These are phyloP conservation scores for Cystofilobasidium capitatum DNA, from an alignment of 768 basidiomycete species.

Conservation along the genomic window DNA sequence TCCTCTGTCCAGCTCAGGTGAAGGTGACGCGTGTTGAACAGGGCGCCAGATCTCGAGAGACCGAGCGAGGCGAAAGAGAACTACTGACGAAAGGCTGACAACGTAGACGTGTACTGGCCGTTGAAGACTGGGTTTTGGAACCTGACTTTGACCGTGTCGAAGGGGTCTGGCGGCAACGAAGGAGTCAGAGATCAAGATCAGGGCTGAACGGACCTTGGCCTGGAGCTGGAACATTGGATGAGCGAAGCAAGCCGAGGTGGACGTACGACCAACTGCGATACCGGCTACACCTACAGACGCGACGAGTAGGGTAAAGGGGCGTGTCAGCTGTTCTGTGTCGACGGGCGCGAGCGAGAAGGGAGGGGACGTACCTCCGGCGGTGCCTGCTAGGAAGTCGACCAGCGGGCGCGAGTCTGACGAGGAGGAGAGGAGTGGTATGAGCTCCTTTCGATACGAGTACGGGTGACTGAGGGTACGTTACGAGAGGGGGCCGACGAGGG, in stretches of 20 bases:
- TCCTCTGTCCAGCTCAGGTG: not conserved
- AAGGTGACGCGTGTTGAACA: not conserved
- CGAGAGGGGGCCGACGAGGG: not conserved
- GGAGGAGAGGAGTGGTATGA: not conserved
- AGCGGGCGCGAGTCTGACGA: constrained; percentile 42
- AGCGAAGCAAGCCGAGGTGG: not conserved
- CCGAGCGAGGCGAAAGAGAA: not conserved
- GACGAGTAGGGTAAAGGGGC: no score
- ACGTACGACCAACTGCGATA: constrained; percentile 47
- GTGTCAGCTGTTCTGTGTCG: not conserved
- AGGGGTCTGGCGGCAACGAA: constrained; percentile 50
- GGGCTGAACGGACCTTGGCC: not conserved
- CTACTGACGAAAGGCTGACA: constrained; percentile 35
- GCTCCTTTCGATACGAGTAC: no score
- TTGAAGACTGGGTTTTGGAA: constrained; percentile 38
- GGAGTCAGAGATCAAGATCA: not conserved
- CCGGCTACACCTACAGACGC: constrained; percentile 56
- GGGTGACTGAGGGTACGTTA: not conserved
- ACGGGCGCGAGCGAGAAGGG: no score
- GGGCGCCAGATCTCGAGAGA: no score
- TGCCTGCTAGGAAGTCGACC: constrained; percentile 71
- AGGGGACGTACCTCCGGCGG: constrained; percentile 52
- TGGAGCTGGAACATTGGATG: not conserved
- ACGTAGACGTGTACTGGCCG: constrained; percentile 35
- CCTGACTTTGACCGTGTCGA: constrained; percentile 52